A percentile compares a stretch with the other conserved stretches of the same genome.
phyloP scores from a whole-genome alignment of 768 basidiomycete genomes.

The Chiua virens region DNA sequence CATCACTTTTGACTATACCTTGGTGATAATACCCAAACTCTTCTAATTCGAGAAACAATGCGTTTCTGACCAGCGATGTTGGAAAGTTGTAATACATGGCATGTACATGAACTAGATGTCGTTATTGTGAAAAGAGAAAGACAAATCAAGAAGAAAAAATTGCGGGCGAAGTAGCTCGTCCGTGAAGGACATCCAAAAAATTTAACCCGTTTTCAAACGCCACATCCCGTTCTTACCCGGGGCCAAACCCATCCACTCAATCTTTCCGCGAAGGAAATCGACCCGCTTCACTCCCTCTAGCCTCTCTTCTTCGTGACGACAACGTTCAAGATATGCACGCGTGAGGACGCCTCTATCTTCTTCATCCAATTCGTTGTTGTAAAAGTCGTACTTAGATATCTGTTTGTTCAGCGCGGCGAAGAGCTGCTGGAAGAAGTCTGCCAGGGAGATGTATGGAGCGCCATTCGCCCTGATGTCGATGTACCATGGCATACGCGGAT shows the following conservation, averaged over 20 bases:
- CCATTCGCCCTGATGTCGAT: conserved; percentile 50
- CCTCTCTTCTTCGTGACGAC: conserved; percentile 34
- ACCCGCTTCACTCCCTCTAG: conserved; percentile 51
- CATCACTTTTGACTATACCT: neutral
- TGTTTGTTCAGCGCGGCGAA: conserved; percentile 41
- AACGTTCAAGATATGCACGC: conserved; percentile 46
- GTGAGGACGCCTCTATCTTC: conserved; percentile 45
- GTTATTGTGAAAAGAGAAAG: neutral
- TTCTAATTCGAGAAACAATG: neutral
- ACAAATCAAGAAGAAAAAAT: neutral
- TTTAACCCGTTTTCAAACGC: conserved; percentile 56
- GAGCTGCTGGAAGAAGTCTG: conserved; percentile 52
- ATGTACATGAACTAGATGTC: neutral
- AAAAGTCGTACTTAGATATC: conserved; percentile 55
- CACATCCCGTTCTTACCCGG: conserved; percentile 59
- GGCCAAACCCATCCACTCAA: conserved; percentile 53
- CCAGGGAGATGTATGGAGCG: conserved; percentile 56
- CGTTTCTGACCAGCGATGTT: neutral
- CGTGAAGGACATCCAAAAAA: neutral
- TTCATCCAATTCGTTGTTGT: conserved; percentile 54
- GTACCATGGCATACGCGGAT: conserved; percentile 63
- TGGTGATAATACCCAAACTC: neutral
- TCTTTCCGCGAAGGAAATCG: conserved; percentile 58
- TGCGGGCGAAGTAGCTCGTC: neutral
- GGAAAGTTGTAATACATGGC: conserved; percentile 1